Percentiles rank a stretch among this genome's conserved stretches.
phyloP scores from a whole-genome alignment of 1,284 basidiomycete species.

The Taiwanofungus camphoratus region DNA sequence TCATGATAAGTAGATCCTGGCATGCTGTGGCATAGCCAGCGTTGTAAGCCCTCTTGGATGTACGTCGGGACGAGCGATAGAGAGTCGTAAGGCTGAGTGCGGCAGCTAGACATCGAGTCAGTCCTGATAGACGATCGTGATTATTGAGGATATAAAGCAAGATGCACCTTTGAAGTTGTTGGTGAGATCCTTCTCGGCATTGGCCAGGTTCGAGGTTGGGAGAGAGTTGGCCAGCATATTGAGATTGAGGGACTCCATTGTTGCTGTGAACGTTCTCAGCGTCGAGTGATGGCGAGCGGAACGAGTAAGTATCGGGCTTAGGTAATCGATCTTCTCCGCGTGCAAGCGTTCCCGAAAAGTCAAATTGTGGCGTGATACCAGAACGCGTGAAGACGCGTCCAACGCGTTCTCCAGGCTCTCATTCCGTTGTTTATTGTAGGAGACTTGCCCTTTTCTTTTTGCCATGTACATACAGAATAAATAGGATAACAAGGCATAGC shows the following conservation, averaged over 20 bases:
- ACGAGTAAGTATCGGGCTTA: too few relatives aligned
- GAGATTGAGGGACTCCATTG: conserved; percentile 67
- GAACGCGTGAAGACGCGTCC: too few relatives aligned
- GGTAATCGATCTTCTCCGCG: too few relatives aligned
- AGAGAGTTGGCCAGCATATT: conserved; percentile 70
- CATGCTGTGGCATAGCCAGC: conserved; percentile 72
- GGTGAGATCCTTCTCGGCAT: conserved; percentile 71
- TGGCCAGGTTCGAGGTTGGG: conserved; percentile 50
- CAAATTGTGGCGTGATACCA: too few relatives aligned
- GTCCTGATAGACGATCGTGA: not conserved
- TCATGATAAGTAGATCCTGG: conserved; percentile 70
- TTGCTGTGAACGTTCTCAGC: not conserved
- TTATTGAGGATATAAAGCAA: not conserved
- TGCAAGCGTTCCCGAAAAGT: too few relatives aligned
- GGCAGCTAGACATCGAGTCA: conserved; percentile 43
- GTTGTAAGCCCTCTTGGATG: conserved; percentile 72
- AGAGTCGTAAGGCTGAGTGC: conserved; percentile 78
- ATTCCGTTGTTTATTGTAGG: too few relatives aligned
- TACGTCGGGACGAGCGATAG: conserved; percentile 67
- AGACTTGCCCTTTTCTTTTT: too few relatives aligned
- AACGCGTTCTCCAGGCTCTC: too few relatives aligned
- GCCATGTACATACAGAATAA: too few relatives aligned
- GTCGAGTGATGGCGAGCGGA: too few relatives aligned
- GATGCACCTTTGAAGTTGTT: conserved; percentile 71
- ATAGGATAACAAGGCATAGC: too few relatives aligned